These are phyloP conservation scores for Cladosporium austrohemisphaericum DNA, from an alignment of 2,329 filamentous ascomycete species.

Conservation along the genomic window DNA sequence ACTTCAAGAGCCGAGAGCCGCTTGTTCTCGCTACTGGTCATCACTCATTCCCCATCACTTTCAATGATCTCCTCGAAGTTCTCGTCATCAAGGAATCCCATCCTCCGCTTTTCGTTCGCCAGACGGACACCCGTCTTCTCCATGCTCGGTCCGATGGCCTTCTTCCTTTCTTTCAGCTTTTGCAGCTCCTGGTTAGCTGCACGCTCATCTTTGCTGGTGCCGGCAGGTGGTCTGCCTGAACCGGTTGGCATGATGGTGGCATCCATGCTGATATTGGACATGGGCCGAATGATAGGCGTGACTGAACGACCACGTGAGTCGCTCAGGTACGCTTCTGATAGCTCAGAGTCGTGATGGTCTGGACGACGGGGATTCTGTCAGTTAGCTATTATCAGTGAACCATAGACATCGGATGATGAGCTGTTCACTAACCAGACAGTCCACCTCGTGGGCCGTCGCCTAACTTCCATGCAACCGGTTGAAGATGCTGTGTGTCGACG, in stretches of 20 bases:
- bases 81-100: slow-evolving; percentile 50
- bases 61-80: slow-evolving; percentile 43
- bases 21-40: not conserved
- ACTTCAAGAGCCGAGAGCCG: not conserved
- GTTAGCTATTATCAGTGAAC: slow-evolving; percentile 2
- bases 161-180: slow-evolving; percentile 49
- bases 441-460: slow-evolving; percentile 58
- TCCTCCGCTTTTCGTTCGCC: slow-evolving; percentile 49
- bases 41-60: slow-evolving; percentile 21
- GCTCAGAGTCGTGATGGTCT: slow-evolving; percentile 12
- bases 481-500: slow-evolving; percentile 51
- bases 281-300: slow-evolving; percentile 39
- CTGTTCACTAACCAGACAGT: slow-evolving; percentile 53
- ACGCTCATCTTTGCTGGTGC: slow-evolving; percentile 37
- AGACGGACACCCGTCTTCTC: slow-evolving; percentile 52
- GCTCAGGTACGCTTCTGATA: slow-evolving; percentile 46
- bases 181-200: slow-evolving; percentile 44
- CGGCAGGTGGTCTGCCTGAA: slow-evolving; percentile 13
- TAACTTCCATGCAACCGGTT: slow-evolving; percentile 51
- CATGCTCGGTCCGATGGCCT: slow-evolving; percentile 50
- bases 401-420: slow-evolving; percentile 1
- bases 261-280: slow-evolving; percentile 5
- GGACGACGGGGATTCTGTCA: not conserved
- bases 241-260: slow-evolving; percentile 10
- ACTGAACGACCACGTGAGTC: slow-evolving; percentile 46